Base-by-base conservation (phyloP, 2,329 filamentous ascomycete species). In the Hortaea werneckii region DNA sequence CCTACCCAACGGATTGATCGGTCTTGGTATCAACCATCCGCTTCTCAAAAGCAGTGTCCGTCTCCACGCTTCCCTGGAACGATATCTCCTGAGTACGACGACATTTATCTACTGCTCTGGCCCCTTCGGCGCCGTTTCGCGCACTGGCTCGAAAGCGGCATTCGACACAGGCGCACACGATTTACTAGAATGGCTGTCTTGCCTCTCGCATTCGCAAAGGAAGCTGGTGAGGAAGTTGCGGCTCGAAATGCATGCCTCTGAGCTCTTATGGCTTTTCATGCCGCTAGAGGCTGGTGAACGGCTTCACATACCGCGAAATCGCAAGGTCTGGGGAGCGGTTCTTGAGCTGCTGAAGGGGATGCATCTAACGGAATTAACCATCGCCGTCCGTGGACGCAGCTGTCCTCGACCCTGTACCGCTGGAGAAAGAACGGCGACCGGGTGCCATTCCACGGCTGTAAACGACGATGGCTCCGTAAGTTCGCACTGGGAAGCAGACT, bases 181-280 rank as follows among this genome's bases (percentile, higher is more conserved):
- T n/a, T 26, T 46, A 12, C 26, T 30, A 13, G 29, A 32, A 27
- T 45, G 37, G 37, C 39, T 45, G 2, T 13, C 13, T 11, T 13
- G n/a, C 12, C 20, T 42, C 13, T 28, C 20, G n/a, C 13, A 13
- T 20, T 3, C 1, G 10, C 13, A 42, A 7, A 27, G 40, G 2
- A 8, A n/a, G 1, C 26, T 26, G 5, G 11, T 50, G 8, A 28
- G 38, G 37, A 46, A 50, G 20, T 27, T 50, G 26, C 8, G 12
- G 3, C 37, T 50, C 37, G 38, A 41, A 30, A 47, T 50, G 45
- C 34, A 45, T 29, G 48, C 43, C n/a, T 29, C 30, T 6, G 48
- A 50, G 37, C 34, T 50, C 7, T 39, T 50, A 6, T 28, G 35
- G 32, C 39, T 48, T 2, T 50, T 50, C 32, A 45, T 45, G 8